These are phyloP conservation scores for Phaeosphaeria sp. DNA, from an alignment of 2,329 filamentous ascomycete species.

Conservation along the genomic window DNA sequence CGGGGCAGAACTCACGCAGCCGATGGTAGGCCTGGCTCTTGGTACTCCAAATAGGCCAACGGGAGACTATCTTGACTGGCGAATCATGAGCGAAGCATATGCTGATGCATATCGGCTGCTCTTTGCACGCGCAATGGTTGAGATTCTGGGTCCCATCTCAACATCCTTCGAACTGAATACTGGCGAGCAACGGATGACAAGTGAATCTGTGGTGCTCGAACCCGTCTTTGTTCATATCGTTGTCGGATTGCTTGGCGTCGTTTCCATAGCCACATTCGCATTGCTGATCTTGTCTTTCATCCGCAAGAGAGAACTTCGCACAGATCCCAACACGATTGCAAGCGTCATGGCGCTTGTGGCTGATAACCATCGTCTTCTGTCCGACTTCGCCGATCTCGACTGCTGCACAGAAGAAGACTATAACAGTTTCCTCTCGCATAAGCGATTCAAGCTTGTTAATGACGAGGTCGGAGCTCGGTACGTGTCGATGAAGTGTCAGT, in stretches of 20 bases:
- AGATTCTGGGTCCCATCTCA: constrained; percentile 31
- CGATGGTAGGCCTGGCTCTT: constrained; percentile 51
- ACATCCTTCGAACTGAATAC: not conserved
- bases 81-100: constrained; percentile 43
- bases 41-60: constrained; percentile 29
- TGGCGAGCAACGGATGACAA: constrained; percentile 27
- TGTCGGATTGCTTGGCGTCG: constrained; percentile 38
- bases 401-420: constrained; percentile 26
- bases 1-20: not conserved
- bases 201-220: constrained; percentile 47
- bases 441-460: constrained; percentile 24
- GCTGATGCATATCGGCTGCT: constrained; percentile 52
- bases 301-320: constrained; percentile 25
- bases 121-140: constrained; percentile 47
- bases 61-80: constrained; percentile 45
- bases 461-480: constrained; percentile 10
- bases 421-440: constrained; percentile 12
- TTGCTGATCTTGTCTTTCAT: constrained; percentile 32
- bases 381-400: constrained; percentile 31
- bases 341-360: constrained; percentile 45
- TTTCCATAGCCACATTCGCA: constrained; percentile 27
- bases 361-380: constrained; percentile 28
- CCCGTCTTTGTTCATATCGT: constrained; percentile 49
- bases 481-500: not conserved
- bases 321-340: constrained; percentile 47